A percentile compares a stretch with the other conserved stretches of the same genome.
Evolutionary conservation across 306 rosid species (phyloP).

Genomic region (Vigna nakashimae): DNA sequence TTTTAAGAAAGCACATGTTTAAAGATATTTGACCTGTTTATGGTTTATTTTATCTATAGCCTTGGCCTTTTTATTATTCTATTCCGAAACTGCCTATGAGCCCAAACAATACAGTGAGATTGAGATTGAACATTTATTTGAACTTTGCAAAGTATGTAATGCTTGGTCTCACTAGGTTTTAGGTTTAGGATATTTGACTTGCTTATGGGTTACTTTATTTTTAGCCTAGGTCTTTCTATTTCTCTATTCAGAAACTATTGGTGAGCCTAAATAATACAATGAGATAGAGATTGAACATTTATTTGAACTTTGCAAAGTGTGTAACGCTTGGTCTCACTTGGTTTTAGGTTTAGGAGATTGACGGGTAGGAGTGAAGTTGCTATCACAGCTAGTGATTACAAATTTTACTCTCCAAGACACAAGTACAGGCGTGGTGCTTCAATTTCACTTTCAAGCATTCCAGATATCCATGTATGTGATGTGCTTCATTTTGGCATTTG

Average conservation of each 20-base stretch:
- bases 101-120: slow-evolving; percentile 2
- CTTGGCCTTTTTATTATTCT: background rate
- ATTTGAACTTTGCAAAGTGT: slow-evolving; percentile 30
- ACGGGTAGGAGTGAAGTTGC: slow-evolving; percentile 92
- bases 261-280: slow-evolving; percentile 1
- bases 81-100: slow-evolving; percentile 6
- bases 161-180: slow-evolving; percentile 41
- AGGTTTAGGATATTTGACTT: slow-evolving; percentile 78
- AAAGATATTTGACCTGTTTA: slow-evolving; percentile 19
- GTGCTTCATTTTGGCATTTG: slow-evolving; percentile 40
- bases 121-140: slow-evolving; percentile 30
- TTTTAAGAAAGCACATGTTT: background rate
- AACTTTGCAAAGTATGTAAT: slow-evolving; percentile 6
- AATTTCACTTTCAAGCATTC: slow-evolving; percentile 65
- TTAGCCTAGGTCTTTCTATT: background rate
- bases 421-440: slow-evolving; percentile 80
- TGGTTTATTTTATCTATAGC: slow-evolving; percentile 6
- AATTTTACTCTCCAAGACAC: slow-evolving; percentile 95
- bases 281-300: slow-evolving; percentile 20
- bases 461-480: slow-evolving; percentile 75
- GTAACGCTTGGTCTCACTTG: slow-evolving; percentile 30
- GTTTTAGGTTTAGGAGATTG: slow-evolving; percentile 84
- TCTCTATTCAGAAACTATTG: background rate
- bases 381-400: slow-evolving; percentile 73
- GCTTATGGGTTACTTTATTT: slow-evolving; percentile 3